Base-by-base conservation (phyloP, 371 early-diverging fungal species). In the Zopfochytrium polystomum region DNA sequence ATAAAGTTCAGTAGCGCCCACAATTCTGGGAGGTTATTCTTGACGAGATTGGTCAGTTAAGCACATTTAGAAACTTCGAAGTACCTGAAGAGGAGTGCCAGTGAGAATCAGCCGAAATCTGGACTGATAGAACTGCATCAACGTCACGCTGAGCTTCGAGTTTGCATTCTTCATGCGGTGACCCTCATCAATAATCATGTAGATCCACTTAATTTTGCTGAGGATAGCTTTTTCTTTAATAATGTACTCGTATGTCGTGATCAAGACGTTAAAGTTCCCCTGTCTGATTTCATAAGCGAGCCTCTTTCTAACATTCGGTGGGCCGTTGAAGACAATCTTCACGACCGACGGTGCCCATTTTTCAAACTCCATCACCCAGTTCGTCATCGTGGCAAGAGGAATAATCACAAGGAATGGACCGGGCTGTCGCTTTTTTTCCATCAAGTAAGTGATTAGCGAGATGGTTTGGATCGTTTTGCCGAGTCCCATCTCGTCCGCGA, bases 1-100 rank as follows among this genome's bases (percentile, higher is more conserved):
- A 98, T 87, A 79, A 99, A 99, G 77, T 99, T 97, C 35, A 99
- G 81, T 44, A 99, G 74, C 0, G 97, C 87, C 99, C 99, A 99
- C 58, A 99, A 74, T 73, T 99, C 99, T 5, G 92, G 93, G 18
- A 99, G 79, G 73, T 99, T 99, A 82, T 99, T 99, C 85, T 88
- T 60, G 11, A 52, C 23, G 25, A 52, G 30, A n/a, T n/a, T n/a
- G n/a, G n/a, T n/a, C n/a, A 27, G 60, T 74, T 71, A 27, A n/a
- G n/a, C n/a, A n/a, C n/a, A n/a, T n/a, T n/a, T n/a, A n/a, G n/a
- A n/a, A n/a, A n/a, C n/a, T 22, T 15, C 52, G 35, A 34, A 46
- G 31, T 26, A 85, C 85, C 79, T 99, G 99, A 38, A 99, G 76
- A 0, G 99, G 99, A 1, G 99, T 99, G 54, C 99, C 99, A 0